Conservation (phyloP, 2,329 filamentous ascomycete species). For the Pezizomycotina sp. region DNA sequence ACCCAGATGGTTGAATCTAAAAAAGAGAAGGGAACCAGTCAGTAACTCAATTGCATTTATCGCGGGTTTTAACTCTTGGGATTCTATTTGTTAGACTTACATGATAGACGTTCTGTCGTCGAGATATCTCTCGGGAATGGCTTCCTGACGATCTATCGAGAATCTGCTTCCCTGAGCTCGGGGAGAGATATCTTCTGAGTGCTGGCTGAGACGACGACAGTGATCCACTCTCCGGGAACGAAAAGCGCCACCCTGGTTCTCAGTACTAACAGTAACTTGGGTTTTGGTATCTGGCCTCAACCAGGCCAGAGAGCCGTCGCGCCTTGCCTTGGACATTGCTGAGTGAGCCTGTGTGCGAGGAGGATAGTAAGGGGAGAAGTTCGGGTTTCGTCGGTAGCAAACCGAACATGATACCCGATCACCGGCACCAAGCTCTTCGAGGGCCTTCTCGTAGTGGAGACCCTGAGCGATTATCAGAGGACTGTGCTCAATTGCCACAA, state of each 20-base stretch:
- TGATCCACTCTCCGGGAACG: slow-evolving; percentile 87
- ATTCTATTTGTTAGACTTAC: slow-evolving; percentile 36
- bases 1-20: slow-evolving; percentile 85
- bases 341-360: no score
- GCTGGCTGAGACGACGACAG: slow-evolving; percentile 90
- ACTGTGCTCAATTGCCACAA: slow-evolving; percentile 98
- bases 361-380: no score
- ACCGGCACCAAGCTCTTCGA: slow-evolving; percentile 95
- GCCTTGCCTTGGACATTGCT: slow-evolving; percentile 79
- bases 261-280: slow-evolving; percentile 97
- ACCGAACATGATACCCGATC: slow-evolving; percentile 99
- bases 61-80: no score
- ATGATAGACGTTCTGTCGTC: slow-evolving; percentile 94
- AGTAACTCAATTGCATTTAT: no score
- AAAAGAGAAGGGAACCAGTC: slow-evolving; percentile 20
- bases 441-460: slow-evolving; percentile 92
- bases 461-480: slow-evolving; percentile 97
- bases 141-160: slow-evolving; percentile 89
- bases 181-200: slow-evolving; percentile 72
- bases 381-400: no score
- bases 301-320: slow-evolving; percentile 78
- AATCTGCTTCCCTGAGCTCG: slow-evolving; percentile 90
- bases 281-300: slow-evolving; percentile 98
- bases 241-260: slow-evolving; percentile 87
- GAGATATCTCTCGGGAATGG: slow-evolving; percentile 81